Evolutionary conservation across 1,139 yeast genomes (phyloP), one percentile per base, ranked within the genome.

Genomic region (Sugiyamaella grinbergsii): DNA sequence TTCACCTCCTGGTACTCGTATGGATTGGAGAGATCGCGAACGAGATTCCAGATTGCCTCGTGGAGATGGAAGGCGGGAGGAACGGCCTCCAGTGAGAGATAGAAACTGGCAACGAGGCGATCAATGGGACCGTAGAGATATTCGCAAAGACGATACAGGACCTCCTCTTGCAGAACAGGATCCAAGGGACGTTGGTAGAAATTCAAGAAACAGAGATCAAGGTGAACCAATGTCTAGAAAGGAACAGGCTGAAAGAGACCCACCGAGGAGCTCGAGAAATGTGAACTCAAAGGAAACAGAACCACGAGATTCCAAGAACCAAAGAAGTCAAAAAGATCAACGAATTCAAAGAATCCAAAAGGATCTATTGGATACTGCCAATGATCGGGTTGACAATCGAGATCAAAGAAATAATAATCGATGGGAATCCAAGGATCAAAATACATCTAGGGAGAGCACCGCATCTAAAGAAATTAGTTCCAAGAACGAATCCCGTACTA

Each of bases 81-180:
- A 37, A 8, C 16, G 41, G 5, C 5, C 26, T 5, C 8, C 43
- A 16, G 43, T 16, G 4, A 26, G 43, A 28, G 43, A 33, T 16
- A 33, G 29, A 38, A 52, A 18, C 34, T 8, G 26, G 24, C 56
- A 51, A n/a, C 54, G 52, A 23, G 57, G 46, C n/a, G 51, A 37
- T 29, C 47, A 43, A 11, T 49, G 56, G 28, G 53, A 49, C 15
- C 42, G 41, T 11, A 48, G 58, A 10, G 53, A 43, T 15, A 42
- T 22, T 13, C 49, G 52, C 13, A 29, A 19, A 28, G 34, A 40
- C 16, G 43, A 40, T 16, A 19, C 19, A 20, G 24, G 24, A 24
- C 20, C 31, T 18, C n/a, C n/a, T n/a, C n/a, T n/a, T n/a, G 16
- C n/a, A 22, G 42, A 38, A 5, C 16, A 2, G 16, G 43, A 40